Evolutionary conservation across 768 basidiomycete genomes (phyloP).

Genomic region (Albatrellus ellisii): DNA sequence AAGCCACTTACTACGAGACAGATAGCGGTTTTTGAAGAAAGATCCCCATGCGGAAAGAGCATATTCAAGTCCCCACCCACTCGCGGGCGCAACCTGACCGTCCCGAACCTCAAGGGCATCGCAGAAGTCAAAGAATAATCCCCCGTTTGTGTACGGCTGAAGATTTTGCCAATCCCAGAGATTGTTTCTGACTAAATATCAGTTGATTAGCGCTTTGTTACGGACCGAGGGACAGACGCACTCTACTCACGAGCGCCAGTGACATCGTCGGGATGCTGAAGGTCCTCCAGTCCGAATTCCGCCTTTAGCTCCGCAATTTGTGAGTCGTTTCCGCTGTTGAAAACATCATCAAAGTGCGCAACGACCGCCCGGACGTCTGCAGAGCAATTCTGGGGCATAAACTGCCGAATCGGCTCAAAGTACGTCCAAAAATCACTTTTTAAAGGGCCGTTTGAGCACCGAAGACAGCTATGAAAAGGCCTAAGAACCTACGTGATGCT

Average conservation of each 20-base stretch:
- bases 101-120: conserved; percentile 56
- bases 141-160: conserved; percentile 33
- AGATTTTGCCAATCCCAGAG: conserved; percentile 60
- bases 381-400: conserved; percentile 65
- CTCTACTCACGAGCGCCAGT: conserved; percentile 42
- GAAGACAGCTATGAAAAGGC: background rate
- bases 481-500: conserved; percentile 28
- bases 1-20: conserved; percentile 27
- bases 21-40: conserved; percentile 38
- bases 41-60: conserved; percentile 48
- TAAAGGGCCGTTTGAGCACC: background rate
- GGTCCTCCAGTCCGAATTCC: conserved; percentile 39
- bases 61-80: conserved; percentile 50
- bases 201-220: background rate
- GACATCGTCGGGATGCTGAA: conserved; percentile 55
- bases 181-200: conserved; percentile 26
- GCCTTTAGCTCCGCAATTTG: conserved; percentile 44
- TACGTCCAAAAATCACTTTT: conserved; percentile 61
- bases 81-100: conserved; percentile 32
- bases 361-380: conserved; percentile 57
- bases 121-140: conserved; percentile 46
- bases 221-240: background rate
- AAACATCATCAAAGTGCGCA: conserved; percentile 44
- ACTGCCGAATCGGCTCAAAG: conserved; percentile 54
- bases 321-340: conserved; percentile 27